These are phyloP conservation scores for Spiromastix sp. DNA, from an alignment of 2,329 filamentous ascomycete species.

Conservation along the genomic window DNA sequence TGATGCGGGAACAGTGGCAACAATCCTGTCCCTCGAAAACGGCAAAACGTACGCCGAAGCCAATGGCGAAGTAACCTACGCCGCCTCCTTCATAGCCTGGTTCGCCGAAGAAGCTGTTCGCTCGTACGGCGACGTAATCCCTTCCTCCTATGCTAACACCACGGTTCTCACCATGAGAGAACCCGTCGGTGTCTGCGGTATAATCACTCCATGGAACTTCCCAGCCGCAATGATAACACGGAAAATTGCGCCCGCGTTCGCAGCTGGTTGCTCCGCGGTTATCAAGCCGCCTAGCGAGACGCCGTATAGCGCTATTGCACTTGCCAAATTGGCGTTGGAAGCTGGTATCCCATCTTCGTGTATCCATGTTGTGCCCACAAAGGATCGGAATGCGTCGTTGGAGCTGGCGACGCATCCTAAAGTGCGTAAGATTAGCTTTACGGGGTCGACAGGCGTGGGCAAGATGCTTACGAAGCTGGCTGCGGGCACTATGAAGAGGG, in stretches of 20 bases:
- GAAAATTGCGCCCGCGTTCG: conserved; percentile 21
- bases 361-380: conserved; percentile 16
- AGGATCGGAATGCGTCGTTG: conserved; percentile 4
- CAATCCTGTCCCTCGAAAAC: conserved; percentile 49
- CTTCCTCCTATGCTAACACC: conserved; percentile 56
- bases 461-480: conserved; percentile 17
- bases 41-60: conserved; percentile 47
- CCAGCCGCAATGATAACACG: conserved; percentile 59
- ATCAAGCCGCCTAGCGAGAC: conserved; percentile 26
- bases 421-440: neutral
- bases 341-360: conserved; percentile 24
- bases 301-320: conserved; percentile 21
- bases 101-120: conserved; percentile 43
- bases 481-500: conserved; percentile 26
- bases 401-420: neutral
- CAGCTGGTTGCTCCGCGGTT: conserved; percentile 28
- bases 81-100: conserved; percentile 42
- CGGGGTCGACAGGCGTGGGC: conserved; percentile 4
- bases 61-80: conserved; percentile 38
- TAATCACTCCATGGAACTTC: conserved; percentile 89
- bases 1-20: conserved; percentile 16
- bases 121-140: conserved; percentile 42
- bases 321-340: conserved; percentile 18
- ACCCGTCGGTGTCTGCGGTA: conserved; percentile 69
- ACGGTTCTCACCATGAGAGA: conserved; percentile 68